These are phyloP conservation scores for Magnolia sinica DNA, from an alignment of 164 flowering plant genomes.

Conservation along the genomic window DNA sequence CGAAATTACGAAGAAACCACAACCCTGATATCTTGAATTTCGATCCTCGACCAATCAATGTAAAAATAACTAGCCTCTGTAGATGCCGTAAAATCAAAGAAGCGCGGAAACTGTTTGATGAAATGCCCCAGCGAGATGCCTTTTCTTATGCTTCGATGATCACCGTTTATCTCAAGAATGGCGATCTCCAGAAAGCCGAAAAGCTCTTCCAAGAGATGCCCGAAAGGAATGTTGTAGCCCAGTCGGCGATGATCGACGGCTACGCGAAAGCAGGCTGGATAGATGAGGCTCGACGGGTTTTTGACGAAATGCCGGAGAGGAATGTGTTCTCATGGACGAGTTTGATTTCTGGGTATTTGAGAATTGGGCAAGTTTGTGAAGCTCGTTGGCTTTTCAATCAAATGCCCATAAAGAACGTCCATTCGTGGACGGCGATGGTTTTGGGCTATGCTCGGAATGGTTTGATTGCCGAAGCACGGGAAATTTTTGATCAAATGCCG, in stretches of 20 bases:
- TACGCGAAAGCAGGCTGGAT: slow-evolving; percentile 38
- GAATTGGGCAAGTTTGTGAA: slow-evolving; percentile 30
- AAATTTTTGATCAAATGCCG: slow-evolving; percentile 41
- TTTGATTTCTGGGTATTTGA: slow-evolving; percentile 51
- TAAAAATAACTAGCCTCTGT: slow-evolving; percentile 27
- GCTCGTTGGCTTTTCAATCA: slow-evolving; percentile 35
- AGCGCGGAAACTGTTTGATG: slow-evolving; percentile 41
- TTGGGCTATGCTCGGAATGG: slow-evolving; percentile 44
- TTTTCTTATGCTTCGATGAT: slow-evolving; percentile 51
- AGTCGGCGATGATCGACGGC: slow-evolving; percentile 51
- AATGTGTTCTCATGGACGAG: slow-evolving; percentile 56
- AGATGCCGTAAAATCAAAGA: slow-evolving; percentile 28
- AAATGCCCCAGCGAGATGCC: slow-evolving; percentile 47
- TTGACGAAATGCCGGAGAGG: slow-evolving; percentile 40
- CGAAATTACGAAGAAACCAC: not conserved
- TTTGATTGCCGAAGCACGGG: slow-evolving; percentile 30
- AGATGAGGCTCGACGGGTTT: slow-evolving; percentile 36
- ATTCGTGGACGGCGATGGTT: slow-evolving; percentile 57
- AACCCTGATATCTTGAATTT: not conserved
- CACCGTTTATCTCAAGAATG: slow-evolving; percentile 36
- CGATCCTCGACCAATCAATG: slow-evolving; percentile 6
- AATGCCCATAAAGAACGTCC: slow-evolving; percentile 41
- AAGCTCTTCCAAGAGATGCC: slow-evolving; percentile 35
- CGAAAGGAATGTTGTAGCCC: slow-evolving; percentile 26
- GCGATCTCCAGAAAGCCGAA: slow-evolving; percentile 38